Evolutionary conservation across 768 basidiomycete species (phyloP).

Genomic region (Suillus luteus): DNA sequence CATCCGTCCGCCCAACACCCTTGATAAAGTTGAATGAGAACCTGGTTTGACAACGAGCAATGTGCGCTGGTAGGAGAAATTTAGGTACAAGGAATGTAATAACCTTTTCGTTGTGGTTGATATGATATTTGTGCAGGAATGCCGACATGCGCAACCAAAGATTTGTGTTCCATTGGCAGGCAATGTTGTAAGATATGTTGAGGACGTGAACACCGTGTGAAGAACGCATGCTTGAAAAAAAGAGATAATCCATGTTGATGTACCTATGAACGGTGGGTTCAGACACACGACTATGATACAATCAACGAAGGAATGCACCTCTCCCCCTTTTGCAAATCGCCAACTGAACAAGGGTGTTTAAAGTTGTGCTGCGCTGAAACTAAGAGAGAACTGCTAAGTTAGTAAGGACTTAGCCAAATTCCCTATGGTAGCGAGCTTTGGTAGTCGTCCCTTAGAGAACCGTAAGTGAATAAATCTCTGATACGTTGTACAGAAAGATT

Average conservation of each 20-base stretch:
- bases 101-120: background rate
- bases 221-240: background rate
- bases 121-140: conserved; percentile 5
- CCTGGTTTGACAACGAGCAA: conserved; percentile 23
- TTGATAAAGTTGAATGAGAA: conserved; percentile 32
- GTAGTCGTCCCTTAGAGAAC: no score
- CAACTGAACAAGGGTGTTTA: conserved; percentile 6
- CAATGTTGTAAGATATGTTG: conserved; percentile 24
- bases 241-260: conserved; percentile 6
- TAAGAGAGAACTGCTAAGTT: no score
- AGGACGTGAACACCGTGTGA: background rate
- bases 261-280: background rate
- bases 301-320: background rate
- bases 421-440: no score
- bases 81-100: conserved; percentile 32
- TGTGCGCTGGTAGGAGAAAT: conserved; percentile 40
- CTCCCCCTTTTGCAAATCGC: conserved; percentile 14
- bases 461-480: no score
- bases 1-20: conserved; percentile 35
- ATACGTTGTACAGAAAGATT: no score
- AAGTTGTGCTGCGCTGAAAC: conserved; percentile 8
- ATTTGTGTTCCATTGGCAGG: conserved; percentile 26
- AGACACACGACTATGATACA: background rate
- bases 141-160: conserved; percentile 7
- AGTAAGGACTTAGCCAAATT: no score